Conservation (phyloP, 78 protist genomes). For the Monosiga brevicollis region DNA sequence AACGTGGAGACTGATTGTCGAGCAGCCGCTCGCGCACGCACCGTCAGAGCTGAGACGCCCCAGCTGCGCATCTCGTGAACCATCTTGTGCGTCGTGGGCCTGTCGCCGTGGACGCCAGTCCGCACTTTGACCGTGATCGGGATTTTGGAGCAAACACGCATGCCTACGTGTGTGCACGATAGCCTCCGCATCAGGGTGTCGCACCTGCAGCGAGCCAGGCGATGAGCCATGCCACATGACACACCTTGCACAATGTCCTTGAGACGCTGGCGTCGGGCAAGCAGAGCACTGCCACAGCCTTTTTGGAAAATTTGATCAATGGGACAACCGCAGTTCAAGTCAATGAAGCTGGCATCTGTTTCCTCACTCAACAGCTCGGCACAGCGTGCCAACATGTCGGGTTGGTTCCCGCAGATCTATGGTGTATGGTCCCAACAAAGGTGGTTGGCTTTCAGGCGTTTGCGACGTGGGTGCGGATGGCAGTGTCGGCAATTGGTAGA, state of each 20-base stretch:
- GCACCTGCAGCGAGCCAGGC: too few relatives aligned
- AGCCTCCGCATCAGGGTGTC: too few relatives aligned
- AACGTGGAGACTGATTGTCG: neutral
- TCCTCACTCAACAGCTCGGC: conserved; percentile 34
- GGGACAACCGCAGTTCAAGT: conserved; percentile 92
- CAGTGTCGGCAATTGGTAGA: too few relatives aligned
- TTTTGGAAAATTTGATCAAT: conserved; percentile 66
- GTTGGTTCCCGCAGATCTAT: conserved; percentile 43
- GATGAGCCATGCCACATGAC: neutral
- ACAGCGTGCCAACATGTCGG: conserved; percentile 29
- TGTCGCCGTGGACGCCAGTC: conserved; percentile 50
- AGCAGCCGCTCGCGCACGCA: neutral
- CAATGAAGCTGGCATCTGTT: conserved; percentile 64
- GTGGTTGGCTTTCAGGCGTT: neutral
- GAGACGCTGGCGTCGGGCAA: conserved; percentile 29
- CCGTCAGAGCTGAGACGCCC: conserved; percentile 73
- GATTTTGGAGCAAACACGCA: neutral
- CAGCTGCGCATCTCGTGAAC: conserved; percentile 44
- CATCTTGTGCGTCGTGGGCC: conserved; percentile 55
- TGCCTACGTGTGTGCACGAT: neutral
- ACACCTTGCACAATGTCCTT: conserved; percentile 18
- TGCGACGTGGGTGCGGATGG: too few relatives aligned
- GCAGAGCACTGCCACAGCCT: conserved; percentile 66
- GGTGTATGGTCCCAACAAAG: too few relatives aligned
- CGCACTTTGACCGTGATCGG: conserved; percentile 80